Conservation (phyloP, 805 yeast genomes). For the Yamadazyma paraphyllophila region DNA sequence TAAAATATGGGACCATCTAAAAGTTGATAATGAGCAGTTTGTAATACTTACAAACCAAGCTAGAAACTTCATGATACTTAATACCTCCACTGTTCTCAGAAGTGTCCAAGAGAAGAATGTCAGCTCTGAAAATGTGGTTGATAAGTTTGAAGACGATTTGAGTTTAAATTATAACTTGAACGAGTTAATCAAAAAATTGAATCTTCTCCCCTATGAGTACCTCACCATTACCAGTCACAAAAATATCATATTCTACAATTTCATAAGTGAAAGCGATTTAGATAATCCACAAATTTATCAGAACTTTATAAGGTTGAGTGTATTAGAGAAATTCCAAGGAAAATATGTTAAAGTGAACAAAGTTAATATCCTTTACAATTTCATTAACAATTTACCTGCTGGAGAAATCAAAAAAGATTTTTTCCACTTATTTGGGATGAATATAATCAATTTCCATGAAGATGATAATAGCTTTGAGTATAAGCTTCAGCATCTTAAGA, state of each 20-base stretch:
- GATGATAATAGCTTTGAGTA: slow-evolving; percentile 6
- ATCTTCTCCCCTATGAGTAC: slow-evolving; percentile 15
- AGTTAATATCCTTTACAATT: slow-evolving; percentile 7
- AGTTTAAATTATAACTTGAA: slow-evolving; percentile 6
- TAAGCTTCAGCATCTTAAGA: slow-evolving; percentile 7
- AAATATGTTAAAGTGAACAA: slow-evolving; percentile 7
- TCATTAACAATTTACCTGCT: slow-evolving; percentile 11
- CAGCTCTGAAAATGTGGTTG: not conserved
- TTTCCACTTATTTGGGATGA: slow-evolving; percentile 16
- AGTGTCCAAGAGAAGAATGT: not conserved
- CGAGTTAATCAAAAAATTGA: slow-evolving; percentile 8
- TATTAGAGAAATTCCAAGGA: slow-evolving; percentile 3
- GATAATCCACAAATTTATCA: slow-evolving; percentile 18
- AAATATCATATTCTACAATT: slow-evolving; percentile 12
- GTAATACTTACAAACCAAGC: slow-evolving; percentile 12
- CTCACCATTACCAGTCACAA: slow-evolving; percentile 10
- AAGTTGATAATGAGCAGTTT: slow-evolving; percentile 4
- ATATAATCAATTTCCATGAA: slow-evolving; percentile 7
- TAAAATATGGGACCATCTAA: slow-evolving; percentile 13
- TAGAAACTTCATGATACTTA: slow-evolving; percentile 10
- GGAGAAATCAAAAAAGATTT: slow-evolving; percentile 18
- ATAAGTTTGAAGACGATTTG: slow-evolving; percentile 7
- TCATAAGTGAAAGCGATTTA: slow-evolving; percentile 17
- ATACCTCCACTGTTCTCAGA: slow-evolving; percentile 4
- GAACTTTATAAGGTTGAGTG: slow-evolving; percentile 10